Evolutionary conservation across 2,329 filamentous ascomycete genomes (phyloP), one percentile per base, ranked within the genome.

Genomic region (Pyrenophora seminiperda): DNA sequence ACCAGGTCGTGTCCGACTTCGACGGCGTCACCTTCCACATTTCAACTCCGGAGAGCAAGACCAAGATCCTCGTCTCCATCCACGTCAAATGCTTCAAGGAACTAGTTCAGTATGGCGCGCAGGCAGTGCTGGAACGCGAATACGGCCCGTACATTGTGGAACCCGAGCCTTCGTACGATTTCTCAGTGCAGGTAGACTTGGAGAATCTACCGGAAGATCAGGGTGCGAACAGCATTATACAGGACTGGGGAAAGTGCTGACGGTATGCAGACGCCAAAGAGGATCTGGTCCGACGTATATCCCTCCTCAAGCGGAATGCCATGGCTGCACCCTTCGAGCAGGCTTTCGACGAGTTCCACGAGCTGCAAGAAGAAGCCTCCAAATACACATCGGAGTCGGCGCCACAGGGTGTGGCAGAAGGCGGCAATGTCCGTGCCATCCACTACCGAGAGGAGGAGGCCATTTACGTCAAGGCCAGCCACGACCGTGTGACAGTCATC

Each of bases 311-410:
- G 82, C 91, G 95, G 68, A 97, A 99, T 74, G 91, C 90, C 62
- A 97, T 99, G 94, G 95, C 94, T 55, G 93, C 94, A 41, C 94
- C 95, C 1, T 99, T 99, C 75, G 94, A 99, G 78, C 89, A 92
- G 70, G 94, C 95, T 17, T 99, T 97, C 73, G 85, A 95, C 66
- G 91, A 97, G 74, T 90, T 97, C 76, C 89, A 92, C 68, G 83
- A 86, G 58, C 77, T 99, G 57, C 86, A 88, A 63, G 91, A 96
- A 69, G 90, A 93, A 66, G 92, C 94, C 5, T 89, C 90, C 37
- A 91, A 92, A 70, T 97, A 94, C 73, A 96, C 90, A 30, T 90
- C 90, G 2, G 94, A 99, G 75, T 89, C 93, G 55, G 94, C 95
- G 44, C 94, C 94, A 1, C 91, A 96, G 72, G 93, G 92, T 56